These are phyloP conservation scores for Aspergillus affinis DNA, from an alignment of 495 filamentous ascomycete species.

Conservation along the genomic window DNA sequence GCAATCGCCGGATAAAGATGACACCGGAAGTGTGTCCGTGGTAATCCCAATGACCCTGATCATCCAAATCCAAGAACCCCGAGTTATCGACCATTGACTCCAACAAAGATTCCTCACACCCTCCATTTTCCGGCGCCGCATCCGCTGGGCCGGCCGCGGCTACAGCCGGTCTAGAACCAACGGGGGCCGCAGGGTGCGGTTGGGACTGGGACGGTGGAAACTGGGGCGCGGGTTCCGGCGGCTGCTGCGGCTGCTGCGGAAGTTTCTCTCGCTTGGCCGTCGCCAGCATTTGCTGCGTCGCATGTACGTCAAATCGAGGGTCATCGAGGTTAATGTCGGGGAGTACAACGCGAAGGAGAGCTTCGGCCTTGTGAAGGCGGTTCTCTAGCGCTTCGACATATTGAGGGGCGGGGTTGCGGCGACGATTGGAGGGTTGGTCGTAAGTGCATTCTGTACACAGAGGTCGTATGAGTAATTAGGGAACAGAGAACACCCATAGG, in stretches of 20 bases:
- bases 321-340: conserved; percentile 85
- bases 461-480: conserved; percentile 19
- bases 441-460: conserved; percentile 81
- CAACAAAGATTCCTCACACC: conserved; percentile 67
- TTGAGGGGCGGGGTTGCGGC: conserved; percentile 91
- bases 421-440: conserved; percentile 93
- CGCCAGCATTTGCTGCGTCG: conserved; percentile 49
- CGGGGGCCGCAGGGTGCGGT: conserved; percentile 9
- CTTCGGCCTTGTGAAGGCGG: conserved; percentile 80
- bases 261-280: conserved; percentile 29
- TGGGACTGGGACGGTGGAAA: not conserved
- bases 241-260: conserved; percentile 13
- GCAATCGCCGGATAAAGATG: conserved; percentile 80
- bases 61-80: conserved; percentile 86
- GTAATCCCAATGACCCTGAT: conserved; percentile 91
- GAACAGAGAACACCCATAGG: conserved; percentile 21
- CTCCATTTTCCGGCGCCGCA: conserved; percentile 21
- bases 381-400: conserved; percentile 91
- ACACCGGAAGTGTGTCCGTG: conserved; percentile 91
- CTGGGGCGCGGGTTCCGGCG: not conserved
- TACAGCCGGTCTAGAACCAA: conserved; percentile 13
- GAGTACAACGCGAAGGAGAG: conserved; percentile 72
- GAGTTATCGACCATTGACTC: conserved; percentile 94
- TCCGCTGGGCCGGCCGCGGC: conserved; percentile 19
- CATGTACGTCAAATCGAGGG: conserved; percentile 70